Percentiles rank a stretch among this genome's conserved stretches.
These are phyloP conservation scores for Asclepias syriaca DNA, from an alignment of 257 asterid species.

Conservation along the genomic window DNA sequence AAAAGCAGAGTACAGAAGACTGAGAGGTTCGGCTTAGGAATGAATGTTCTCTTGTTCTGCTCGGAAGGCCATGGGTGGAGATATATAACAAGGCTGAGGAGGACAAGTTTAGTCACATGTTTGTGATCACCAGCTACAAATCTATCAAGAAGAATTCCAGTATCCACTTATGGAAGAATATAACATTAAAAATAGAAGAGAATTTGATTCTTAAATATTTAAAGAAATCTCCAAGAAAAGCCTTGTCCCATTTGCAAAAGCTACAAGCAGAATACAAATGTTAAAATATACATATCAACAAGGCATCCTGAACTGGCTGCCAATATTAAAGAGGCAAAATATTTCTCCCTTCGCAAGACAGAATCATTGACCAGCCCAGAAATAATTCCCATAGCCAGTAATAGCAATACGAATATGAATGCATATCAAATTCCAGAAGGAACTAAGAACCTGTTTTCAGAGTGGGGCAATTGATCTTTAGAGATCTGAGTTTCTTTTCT, in stretches of 20 bases:
- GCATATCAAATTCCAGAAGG: neutral
- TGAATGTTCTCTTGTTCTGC: neutral
- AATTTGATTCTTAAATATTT: slow-evolving; percentile 42
- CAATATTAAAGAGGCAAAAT: neutral
- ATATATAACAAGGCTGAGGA: slow-evolving; percentile 19
- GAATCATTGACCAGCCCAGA: neutral
- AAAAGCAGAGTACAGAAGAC: neutral
- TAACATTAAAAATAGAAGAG: slow-evolving; percentile 31
- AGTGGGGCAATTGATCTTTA: neutral
- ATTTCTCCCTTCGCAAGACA: neutral
- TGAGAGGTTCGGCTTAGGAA: neutral
- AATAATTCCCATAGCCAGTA: neutral
- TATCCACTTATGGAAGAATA: slow-evolving; percentile 47
- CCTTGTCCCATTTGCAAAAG: slow-evolving; percentile 8
- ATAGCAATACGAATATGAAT: neutral
- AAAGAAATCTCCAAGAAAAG: slow-evolving; percentile 11
- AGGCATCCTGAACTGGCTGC: neutral
- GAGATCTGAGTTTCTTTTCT: neutral
- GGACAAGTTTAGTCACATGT: neutral
- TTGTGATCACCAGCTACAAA: slow-evolving; percentile 25
- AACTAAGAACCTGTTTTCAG: neutral
- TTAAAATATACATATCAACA: neutral
- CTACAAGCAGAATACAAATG: slow-evolving; percentile 5
- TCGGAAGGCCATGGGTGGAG: slow-evolving; percentile 3
- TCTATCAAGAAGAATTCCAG: slow-evolving; percentile 26